Evolutionary conservation across 768 basidiomycete genomes (phyloP).

Genomic region (Podaxis mareebaensis): DNA sequence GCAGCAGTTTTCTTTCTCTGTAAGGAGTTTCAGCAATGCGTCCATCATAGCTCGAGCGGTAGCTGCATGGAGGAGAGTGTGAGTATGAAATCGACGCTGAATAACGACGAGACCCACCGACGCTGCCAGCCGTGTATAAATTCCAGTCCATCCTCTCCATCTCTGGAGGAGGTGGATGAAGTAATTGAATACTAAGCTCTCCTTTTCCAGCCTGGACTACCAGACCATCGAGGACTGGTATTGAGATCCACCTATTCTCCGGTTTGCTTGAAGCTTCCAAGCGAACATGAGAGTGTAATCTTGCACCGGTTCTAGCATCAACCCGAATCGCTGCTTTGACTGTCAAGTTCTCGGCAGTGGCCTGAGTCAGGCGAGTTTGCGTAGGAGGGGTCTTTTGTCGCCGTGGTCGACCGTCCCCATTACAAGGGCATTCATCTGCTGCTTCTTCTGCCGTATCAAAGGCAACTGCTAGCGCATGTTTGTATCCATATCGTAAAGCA

Average conservation of each 20-base stretch:
- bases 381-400: constrained; percentile 44
- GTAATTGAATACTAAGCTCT: constrained; percentile 52
- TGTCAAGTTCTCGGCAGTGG: constrained; percentile 30
- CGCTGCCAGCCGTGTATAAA: constrained; percentile 61
- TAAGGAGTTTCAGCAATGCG: constrained; percentile 49
- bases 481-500: constrained; percentile 43
- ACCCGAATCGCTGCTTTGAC: constrained; percentile 57
- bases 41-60: constrained; percentile 69
- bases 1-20: constrained; percentile 46
- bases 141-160: constrained; percentile 62
- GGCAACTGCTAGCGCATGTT: constrained; percentile 54
- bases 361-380: constrained; percentile 38
- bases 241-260: constrained; percentile 46
- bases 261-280: constrained; percentile 58
- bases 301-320: constrained; percentile 47
- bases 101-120: constrained; percentile 37
- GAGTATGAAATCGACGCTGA: not conserved
- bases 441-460: constrained; percentile 71
- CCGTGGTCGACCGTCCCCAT: constrained; percentile 56
- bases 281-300: constrained; percentile 68
- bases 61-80: constrained; percentile 33
- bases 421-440: constrained; percentile 64
- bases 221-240: constrained; percentile 57
- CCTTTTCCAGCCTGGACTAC: constrained; percentile 55
- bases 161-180: constrained; percentile 64